Evolutionary conservation across 768 basidiomycete genomes (phyloP), one percentile per base, ranked within the genome.

Genomic region (Phaffia australis): DNA sequence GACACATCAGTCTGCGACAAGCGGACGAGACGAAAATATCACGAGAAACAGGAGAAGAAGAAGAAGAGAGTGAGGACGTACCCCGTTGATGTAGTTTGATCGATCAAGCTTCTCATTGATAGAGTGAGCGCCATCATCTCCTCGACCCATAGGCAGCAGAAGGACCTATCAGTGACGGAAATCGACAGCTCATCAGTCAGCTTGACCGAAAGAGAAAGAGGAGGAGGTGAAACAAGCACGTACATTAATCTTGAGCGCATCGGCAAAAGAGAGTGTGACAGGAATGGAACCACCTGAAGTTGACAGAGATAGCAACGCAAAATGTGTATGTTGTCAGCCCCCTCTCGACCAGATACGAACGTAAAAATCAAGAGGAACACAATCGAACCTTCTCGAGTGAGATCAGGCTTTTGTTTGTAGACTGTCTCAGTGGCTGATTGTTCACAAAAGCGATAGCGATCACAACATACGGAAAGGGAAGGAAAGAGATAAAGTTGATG

Each of bases 211-310:
- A 32, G 46, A 59, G 56, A 7, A 48, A 7, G 0, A 92, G 94
- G 32, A 97, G 80, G 23, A 97, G 79, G 65, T 93, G 75, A 11
- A 95, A 42, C 11, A 11, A 11, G 35, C 4, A 42, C 35, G 35
- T 11, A 42, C 89, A 73, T 92, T 95, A 64, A 91, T 86, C 42
- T 84, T 83, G 56, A 95, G 79, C 54, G 83, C 83, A 74, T 95
- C 89, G 14, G 92, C 89, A 75, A 98, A 94, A 1, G 90, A 93
- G 65, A 97, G 81, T 4, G 91, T 93, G 35, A 94, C 88, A 0
- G 92, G 92, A 69, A 93, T 93, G 7, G 89, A 89, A 5, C 93
- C 93, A 55, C 56, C 27, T 42, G 35, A 23, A 29, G 48, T 54
- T 46, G 19, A 27, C 50, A 47, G 1, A 66, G 74, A 59, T 58